Evolutionary conservation across 2,329 filamentous ascomycete species (phyloP).

Genomic region (Fusarium robinianum): DNA sequence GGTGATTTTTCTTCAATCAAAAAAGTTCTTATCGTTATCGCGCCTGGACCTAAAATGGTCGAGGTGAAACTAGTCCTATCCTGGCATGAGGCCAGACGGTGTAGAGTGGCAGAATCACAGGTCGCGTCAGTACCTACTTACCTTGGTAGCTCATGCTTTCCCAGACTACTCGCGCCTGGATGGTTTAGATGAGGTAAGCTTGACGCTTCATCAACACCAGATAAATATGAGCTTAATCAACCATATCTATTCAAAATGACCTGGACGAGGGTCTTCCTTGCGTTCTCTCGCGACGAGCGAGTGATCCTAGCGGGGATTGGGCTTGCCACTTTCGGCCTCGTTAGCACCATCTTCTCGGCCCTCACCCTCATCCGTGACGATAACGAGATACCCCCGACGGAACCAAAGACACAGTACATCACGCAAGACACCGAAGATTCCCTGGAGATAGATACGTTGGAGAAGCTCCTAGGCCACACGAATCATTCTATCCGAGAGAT

Average conservation of each 20-base stretch:
- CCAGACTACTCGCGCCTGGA: no score
- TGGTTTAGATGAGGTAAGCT: no score
- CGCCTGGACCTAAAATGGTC: no score
- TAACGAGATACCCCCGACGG: conserved; percentile 66
- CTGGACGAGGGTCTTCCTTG: conserved; percentile 38
- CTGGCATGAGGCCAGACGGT: no score
- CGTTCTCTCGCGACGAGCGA: conserved; percentile 54
- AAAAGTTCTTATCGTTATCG: conserved; percentile 40
- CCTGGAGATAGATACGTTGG: conserved; percentile 66
- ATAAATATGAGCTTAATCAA: conserved; percentile 13
- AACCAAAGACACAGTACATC: conserved; percentile 72
- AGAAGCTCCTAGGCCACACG: conserved; percentile 69
- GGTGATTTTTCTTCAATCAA: conserved; percentile 33
- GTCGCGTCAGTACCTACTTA: no score
- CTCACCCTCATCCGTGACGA: conserved; percentile 65
- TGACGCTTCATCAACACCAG: not conserved
- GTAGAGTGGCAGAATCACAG: no score
- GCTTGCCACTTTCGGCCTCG: conserved; percentile 62
- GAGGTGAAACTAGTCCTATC: no score
- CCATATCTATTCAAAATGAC: conserved; percentile 44
- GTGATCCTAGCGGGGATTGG: conserved; percentile 58
- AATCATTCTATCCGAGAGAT: conserved; percentile 75
- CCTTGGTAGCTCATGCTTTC: no score
- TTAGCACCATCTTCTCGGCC: conserved; percentile 60
- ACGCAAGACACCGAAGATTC: conserved; percentile 77